phyloP scores from a whole-genome alignment of 2,329 filamentous ascomycete species.

The Trichothecium sympodiale region DNA sequence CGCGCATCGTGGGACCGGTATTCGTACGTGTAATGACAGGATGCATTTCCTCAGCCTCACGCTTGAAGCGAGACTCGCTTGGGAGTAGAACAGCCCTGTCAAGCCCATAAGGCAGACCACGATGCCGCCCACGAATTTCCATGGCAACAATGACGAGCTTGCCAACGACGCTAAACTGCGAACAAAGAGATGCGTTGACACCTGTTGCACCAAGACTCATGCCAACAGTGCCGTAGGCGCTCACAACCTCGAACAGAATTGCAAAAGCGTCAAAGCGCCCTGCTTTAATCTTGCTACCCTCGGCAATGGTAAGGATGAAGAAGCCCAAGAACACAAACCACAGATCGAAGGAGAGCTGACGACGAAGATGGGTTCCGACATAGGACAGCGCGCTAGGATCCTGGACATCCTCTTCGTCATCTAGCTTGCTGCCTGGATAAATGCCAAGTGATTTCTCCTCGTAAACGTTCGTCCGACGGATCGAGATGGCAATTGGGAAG shows the following conservation, averaged over 20 bases:
- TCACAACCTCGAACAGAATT: constrained; percentile 75
- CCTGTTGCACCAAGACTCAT: constrained; percentile 72
- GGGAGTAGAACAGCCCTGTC: constrained; percentile 50
- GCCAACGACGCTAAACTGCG: constrained; percentile 65
- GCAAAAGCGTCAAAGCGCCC: constrained; percentile 56
- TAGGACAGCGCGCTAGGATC: constrained; percentile 56
- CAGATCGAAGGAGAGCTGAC: constrained; percentile 90
- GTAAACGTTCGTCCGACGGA: constrained; percentile 91
- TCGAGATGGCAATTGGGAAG: constrained; percentile 90
- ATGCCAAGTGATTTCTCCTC: constrained; percentile 81
- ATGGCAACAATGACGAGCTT: constrained; percentile 60
- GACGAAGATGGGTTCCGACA: constrained; percentile 80
- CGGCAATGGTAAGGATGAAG: constrained; percentile 84
- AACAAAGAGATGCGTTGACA: constrained; percentile 70
- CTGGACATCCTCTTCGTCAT: constrained; percentile 31
- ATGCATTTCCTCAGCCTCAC: constrained; percentile 38
- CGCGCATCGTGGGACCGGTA: constrained; percentile 14
- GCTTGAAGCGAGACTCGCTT: constrained; percentile 42
- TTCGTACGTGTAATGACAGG: constrained; percentile 23
- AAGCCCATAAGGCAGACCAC: constrained; percentile 56
- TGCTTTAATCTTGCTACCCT: constrained; percentile 59
- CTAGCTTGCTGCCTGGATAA: constrained; percentile 41
- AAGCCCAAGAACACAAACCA: constrained; percentile 95
- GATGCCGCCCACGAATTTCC: constrained; percentile 59
- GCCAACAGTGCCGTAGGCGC: constrained; percentile 89